Evolutionary conservation across 768 basidiomycete species (phyloP).

Genomic region (Lanmaoa pseudosensibilis): DNA sequence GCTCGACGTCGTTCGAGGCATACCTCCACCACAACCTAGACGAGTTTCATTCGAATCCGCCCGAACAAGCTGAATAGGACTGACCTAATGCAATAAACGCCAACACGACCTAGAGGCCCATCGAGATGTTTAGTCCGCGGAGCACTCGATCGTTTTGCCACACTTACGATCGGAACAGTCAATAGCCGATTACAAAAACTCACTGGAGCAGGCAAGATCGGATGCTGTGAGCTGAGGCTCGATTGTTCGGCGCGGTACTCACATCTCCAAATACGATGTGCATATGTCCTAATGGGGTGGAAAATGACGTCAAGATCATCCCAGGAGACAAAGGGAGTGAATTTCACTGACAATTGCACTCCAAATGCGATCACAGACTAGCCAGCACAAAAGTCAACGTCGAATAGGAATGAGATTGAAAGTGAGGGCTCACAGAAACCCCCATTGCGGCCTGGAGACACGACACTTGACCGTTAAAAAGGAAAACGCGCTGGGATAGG

Average conservation of each 20-base stretch:
- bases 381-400: background rate
- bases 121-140: background rate
- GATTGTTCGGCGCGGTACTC: slow-evolving; percentile 8
- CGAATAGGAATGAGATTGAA: background rate
- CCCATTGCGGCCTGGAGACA: slow-evolving; percentile 36
- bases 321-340: background rate
- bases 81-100: slow-evolving; percentile 32
- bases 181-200: slow-evolving; percentile 32
- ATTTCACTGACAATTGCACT: slow-evolving; percentile 33
- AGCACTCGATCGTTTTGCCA: background rate
- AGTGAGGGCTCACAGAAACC: slow-evolving; percentile 26
- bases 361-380: slow-evolving; percentile 37
- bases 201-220: slow-evolving; percentile 22
- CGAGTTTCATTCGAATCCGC: background rate
- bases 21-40: slow-evolving; percentile 33
- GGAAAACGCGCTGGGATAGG: background rate
- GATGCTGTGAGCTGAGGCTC: no score
- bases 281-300: slow-evolving; percentile 31
- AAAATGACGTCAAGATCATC: slow-evolving; percentile 3
- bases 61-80: background rate
- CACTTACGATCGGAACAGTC: slow-evolving; percentile 36
- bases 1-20: background rate
- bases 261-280: slow-evolving; percentile 40
- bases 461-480: background rate
- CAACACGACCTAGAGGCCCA: slow-evolving; percentile 23